These are phyloP conservation scores for Ceratobasidium sp. DNA, from an alignment of 1,284 basidiomycete genomes.

Conservation along the genomic window DNA sequence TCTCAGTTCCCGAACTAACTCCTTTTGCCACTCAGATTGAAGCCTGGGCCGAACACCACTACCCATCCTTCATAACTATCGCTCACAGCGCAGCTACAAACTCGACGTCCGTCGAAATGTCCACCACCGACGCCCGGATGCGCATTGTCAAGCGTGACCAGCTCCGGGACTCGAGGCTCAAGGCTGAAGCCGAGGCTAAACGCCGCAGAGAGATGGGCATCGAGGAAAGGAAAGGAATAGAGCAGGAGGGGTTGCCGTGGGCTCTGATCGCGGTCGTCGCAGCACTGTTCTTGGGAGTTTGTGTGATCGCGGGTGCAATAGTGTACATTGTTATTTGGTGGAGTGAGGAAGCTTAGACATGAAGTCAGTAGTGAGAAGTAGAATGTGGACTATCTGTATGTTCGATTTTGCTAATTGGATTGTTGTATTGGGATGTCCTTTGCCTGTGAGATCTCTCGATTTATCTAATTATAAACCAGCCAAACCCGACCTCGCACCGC, in stretches of 20 bases:
- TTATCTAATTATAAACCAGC: too few relatives aligned
- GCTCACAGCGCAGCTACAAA: constrained; percentile 53
- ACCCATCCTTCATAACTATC: constrained; percentile 82
- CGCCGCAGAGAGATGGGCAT: constrained; percentile 47
- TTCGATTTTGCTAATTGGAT: constrained; percentile 2
- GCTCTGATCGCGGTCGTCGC: constrained; percentile 58
- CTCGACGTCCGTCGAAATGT: constrained; percentile 56
- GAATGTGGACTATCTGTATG: not conserved
- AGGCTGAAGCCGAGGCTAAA: constrained; percentile 61
- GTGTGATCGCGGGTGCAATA: constrained; percentile 27
- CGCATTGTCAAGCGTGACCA: constrained; percentile 59
- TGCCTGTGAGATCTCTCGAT: not conserved
- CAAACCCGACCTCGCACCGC: too few relatives aligned
- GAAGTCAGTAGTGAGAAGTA: not conserved
- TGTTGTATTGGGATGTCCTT: not conserved
- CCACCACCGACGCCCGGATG: constrained; percentile 67
- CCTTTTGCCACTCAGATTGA: constrained; percentile 71
- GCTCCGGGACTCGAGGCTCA: constrained; percentile 57
- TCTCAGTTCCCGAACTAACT: not conserved
- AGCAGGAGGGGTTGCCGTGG: constrained; percentile 52
- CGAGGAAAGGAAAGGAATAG: constrained; percentile 15
- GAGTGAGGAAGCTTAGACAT: constrained; percentile 1
- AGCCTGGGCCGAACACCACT: constrained; percentile 89
- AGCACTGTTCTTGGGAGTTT: constrained; percentile 59
- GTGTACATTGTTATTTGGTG: constrained; percentile 23